Base-by-base conservation (phyloP, 1,284 basidiomycete species). In the Ustilago xerochloae region DNA sequence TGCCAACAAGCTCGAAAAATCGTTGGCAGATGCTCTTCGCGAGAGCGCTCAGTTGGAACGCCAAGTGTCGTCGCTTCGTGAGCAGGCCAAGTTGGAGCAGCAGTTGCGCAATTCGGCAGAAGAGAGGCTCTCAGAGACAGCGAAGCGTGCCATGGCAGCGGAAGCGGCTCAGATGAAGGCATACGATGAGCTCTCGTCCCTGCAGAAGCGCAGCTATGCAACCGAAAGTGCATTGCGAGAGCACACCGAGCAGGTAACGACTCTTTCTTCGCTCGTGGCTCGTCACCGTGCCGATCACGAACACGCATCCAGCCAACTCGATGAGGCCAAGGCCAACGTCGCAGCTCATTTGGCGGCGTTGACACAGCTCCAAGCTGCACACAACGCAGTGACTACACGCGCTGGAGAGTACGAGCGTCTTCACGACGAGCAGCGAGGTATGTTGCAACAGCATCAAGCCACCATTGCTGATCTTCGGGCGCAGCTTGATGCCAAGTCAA, bases 311-410 rank as follows among this genome's bases (percentile, higher is more conserved):
- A 85, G 87, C 4, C 90, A 93, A 84, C 86, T 95, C 15, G 90
- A 93, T 30, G 75, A 92, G 91, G 66, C 75, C 43, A 70, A 63
- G 51, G 54, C 66, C 33, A 72, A 67, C 28, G 87, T 93, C 29
- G 93, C 94, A 52, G 91, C 93, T 77, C 94, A 97, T 84, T 86
- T 96, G 28, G 89, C 90, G 24, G 90, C 94, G 1, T 87, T 99
- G 56, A 92, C 94, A 52, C 93, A 97, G 85, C 90, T 93, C 5
- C 91, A 92, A 54, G 86, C 87, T 13, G 93, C 93, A 0, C 87
- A 99, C 52, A 87, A 89, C 43, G 89, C 92, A 0, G 90, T 93
- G 9, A 90, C 91, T 4, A 86, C 88, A 4, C 90, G 94, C n/a
- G 88, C 92, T 1, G 88, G 90, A 18, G 94, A 98, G 84, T 88